These are phyloP conservation scores for Carex cristatella DNA, from an alignment of 176 grass and related monocot species.

Conservation along the genomic window DNA sequence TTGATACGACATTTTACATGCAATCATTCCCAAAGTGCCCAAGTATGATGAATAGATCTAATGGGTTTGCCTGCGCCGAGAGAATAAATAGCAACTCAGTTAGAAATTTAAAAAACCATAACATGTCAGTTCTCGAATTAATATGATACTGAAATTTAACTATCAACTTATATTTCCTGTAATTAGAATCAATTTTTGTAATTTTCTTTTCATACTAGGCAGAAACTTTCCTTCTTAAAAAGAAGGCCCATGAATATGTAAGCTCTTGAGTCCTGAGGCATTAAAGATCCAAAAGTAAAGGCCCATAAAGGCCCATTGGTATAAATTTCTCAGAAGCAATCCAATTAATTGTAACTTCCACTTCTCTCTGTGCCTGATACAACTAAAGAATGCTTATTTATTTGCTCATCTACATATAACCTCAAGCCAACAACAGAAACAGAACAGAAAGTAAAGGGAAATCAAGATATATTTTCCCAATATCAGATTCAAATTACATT, in stretches of 20 bases:
- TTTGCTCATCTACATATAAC: not conserved
- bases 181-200: not conserved
- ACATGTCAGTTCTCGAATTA: not conserved
- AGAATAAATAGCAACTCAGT: not conserved
- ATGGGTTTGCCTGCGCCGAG: not conserved
- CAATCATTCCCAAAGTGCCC: not conserved
- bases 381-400: not conserved
- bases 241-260: not conserved
- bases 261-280: not conserved
- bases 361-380: not conserved
- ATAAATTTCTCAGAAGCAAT: not conserved
- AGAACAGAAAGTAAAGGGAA: not conserved
- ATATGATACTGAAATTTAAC: not conserved
- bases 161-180: not conserved
- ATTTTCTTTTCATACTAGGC: not conserved
- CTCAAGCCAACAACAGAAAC: not conserved
- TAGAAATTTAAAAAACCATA: not conserved
- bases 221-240: not conserved
- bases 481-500: conserved; percentile 1
- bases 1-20: not conserved
- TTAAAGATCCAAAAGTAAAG: not conserved
- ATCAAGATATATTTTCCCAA: not conserved
- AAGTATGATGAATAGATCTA: not conserved
- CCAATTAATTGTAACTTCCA: not conserved
- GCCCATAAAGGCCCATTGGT: not conserved